Percentiles rank a stretch among this genome's conserved stretches.
These are phyloP conservation scores for Trichophyton verrucosum DNA, from an alignment of 2,329 filamentous ascomycete genomes.

Conservation along the genomic window DNA sequence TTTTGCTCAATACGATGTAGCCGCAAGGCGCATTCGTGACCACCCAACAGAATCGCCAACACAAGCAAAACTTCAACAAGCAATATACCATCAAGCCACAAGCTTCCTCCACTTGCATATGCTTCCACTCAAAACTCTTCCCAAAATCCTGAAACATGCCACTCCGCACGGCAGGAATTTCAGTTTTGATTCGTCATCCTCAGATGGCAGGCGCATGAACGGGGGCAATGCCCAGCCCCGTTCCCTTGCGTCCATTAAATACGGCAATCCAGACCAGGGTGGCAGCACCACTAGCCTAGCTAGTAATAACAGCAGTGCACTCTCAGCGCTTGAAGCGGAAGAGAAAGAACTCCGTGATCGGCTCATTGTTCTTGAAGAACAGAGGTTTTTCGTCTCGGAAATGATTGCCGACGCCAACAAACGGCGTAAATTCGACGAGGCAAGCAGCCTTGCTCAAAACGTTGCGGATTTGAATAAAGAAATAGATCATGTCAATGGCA, in stretches of 20 bases:
- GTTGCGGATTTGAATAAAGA: slow-evolving; percentile 70
- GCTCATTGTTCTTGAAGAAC: slow-evolving; percentile 77
- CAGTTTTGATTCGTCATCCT: slow-evolving; percentile 18
- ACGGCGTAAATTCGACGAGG: slow-evolving; percentile 72
- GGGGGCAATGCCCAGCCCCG: slow-evolving; percentile 18
- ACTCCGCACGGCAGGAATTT: slow-evolving; percentile 37
- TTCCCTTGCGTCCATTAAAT: slow-evolving; percentile 49
- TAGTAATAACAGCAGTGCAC: slow-evolving; percentile 42
- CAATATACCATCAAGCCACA: slow-evolving; percentile 70
- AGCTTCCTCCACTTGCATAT: slow-evolving; percentile 80
- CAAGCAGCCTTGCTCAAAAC: slow-evolving; percentile 65
- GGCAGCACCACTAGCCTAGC: slow-evolving; percentile 40
- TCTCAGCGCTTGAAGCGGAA: slow-evolving; percentile 63
- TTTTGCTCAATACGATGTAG: slow-evolving; percentile 75
- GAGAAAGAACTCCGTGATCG: slow-evolving; percentile 71
- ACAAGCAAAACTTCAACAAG: slow-evolving; percentile 63
- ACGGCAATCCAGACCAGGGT: slow-evolving; percentile 38
- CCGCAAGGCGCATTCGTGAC: slow-evolving; percentile 69
- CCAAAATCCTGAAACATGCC: slow-evolving; percentile 53
- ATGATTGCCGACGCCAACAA: slow-evolving; percentile 71
- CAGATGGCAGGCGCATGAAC: slow-evolving; percentile 5
- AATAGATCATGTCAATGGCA: slow-evolving; percentile 55
- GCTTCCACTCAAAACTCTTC: slow-evolving; percentile 68
- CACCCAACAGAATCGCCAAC: slow-evolving; percentile 59
- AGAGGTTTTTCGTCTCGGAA: slow-evolving; percentile 74